Conservation (phyloP, 140 eudicot species). For the Ambrosia hybrid region DNA sequence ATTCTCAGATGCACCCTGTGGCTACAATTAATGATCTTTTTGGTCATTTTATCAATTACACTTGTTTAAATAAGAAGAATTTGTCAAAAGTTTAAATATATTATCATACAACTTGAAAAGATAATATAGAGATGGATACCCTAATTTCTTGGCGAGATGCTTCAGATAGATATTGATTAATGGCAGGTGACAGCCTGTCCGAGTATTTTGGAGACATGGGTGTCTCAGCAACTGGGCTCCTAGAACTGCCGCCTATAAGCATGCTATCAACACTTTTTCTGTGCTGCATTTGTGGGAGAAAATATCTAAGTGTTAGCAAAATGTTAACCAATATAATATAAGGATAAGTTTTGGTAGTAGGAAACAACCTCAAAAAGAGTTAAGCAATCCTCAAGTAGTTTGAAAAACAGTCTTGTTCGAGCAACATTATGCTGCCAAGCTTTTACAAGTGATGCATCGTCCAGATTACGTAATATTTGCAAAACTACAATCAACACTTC, state of each 20-base stretch:
- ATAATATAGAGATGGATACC: constrained; percentile 43
- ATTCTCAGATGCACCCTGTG: constrained; percentile 91
- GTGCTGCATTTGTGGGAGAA: constrained; percentile 59
- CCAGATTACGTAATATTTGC: constrained; percentile 91
- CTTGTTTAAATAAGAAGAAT: neutral
- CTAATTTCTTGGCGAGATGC: constrained; percentile 95
- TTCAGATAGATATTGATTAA: constrained; percentile 86
- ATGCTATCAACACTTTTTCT: constrained; percentile 82
- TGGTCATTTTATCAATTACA: neutral
- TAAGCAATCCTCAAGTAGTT: constrained; percentile 86
- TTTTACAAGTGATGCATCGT: constrained; percentile 85
- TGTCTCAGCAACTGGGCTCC: constrained; percentile 75
- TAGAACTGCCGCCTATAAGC: constrained; percentile 87
- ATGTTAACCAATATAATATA: neutral
- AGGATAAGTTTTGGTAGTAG: constrained; percentile 12
- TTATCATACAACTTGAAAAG: constrained; percentile 1
- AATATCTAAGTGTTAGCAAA: neutral
- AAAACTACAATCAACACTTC: constrained; percentile 84
- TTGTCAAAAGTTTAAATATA: neutral
- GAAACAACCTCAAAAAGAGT: constrained; percentile 76
- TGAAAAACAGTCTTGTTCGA: constrained; percentile 90
- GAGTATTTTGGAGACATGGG: constrained; percentile 89
- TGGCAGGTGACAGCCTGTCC: constrained; percentile 96
- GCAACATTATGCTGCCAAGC: constrained; percentile 98
- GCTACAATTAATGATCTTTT: constrained; percentile 39